Evolutionary conservation across 805 yeast species (phyloP).

Genomic region (Candida namnaoensis): DNA sequence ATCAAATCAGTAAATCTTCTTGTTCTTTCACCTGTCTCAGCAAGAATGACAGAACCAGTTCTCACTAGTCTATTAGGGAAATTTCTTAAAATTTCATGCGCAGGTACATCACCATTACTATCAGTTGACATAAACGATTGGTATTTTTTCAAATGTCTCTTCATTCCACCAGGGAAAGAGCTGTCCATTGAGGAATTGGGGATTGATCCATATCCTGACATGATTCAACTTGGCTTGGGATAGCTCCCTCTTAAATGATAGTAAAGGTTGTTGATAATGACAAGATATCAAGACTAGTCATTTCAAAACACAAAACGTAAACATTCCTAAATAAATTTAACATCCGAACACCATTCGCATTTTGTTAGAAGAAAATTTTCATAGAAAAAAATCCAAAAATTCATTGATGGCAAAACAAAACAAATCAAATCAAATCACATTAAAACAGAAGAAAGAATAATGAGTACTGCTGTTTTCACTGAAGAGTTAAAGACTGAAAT

Average conservation of each 20-base stretch:
- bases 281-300: too few relatives aligned
- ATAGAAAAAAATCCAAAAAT: too few relatives aligned
- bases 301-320: too few relatives aligned
- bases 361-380: too few relatives aligned
- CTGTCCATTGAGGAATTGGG: conserved; percentile 48
- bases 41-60: conserved; percentile 30
- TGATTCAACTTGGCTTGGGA: too few relatives aligned
- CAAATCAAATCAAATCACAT: too few relatives aligned
- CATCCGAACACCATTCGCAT: background rate
- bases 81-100: conserved; percentile 5
- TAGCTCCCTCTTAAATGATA: too few relatives aligned
- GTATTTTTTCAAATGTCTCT: conserved; percentile 6
- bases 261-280: too few relatives aligned
- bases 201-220: background rate
- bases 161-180: background rate
- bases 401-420: too few relatives aligned
- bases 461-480: conserved; percentile 6
- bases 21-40: conserved; percentile 32
- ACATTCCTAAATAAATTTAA: too few relatives aligned
- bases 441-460: background rate
- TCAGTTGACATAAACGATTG: conserved; percentile 14
- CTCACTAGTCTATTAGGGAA: conserved; percentile 11
- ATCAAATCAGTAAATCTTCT: conserved; percentile 14
- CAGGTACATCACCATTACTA: conserved; percentile 6
- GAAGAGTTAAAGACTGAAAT: conserved; percentile 30